These are phyloP conservation scores for Macaranga tanarius DNA, from an alignment of 441 rosid species.

Conservation along the genomic window DNA sequence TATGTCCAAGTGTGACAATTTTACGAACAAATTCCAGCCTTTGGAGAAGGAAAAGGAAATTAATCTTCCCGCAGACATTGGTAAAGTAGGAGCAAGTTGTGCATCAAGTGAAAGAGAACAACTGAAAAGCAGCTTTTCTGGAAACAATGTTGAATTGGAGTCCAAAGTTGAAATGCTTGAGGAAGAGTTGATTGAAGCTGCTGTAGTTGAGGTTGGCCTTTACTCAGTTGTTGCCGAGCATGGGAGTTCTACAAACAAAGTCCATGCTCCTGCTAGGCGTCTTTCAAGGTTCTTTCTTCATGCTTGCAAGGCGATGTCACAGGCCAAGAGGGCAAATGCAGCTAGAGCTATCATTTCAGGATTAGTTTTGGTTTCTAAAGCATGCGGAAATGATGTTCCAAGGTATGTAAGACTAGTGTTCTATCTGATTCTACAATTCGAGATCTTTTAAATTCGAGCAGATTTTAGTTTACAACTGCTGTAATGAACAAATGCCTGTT, in stretches of 20 bases:
- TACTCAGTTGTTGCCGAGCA: conserved; percentile 90
- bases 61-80: conserved; percentile 24
- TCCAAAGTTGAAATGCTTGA: conserved; percentile 53
- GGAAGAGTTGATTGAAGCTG: conserved; percentile 89
- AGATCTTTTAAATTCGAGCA: conserved; percentile 2
- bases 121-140: conserved; percentile 28
- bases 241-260: conserved; percentile 78
- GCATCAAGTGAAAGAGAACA: conserved; percentile 30
- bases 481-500: neutral
- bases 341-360: conserved; percentile 84
- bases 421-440: neutral
- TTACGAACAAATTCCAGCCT: conserved; percentile 49
- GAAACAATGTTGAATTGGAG: conserved; percentile 42
- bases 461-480: conserved; percentile 8
- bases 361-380: conserved; percentile 79
- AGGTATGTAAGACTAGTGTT: conserved; percentile 47
- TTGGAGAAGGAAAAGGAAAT: conserved; percentile 31
- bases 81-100: conserved; percentile 12
- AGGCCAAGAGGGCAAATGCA: conserved; percentile 56
- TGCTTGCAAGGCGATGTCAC: conserved; percentile 55
- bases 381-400: conserved; percentile 93
- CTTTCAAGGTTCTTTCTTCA: conserved; percentile 84
- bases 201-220: conserved; percentile 78
- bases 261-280: conserved; percentile 91
- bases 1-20: conserved; percentile 57